These are phyloP conservation scores for Waitea zeae DNA, from an alignment of 1,284 basidiomycete genomes.

Conservation along the genomic window DNA sequence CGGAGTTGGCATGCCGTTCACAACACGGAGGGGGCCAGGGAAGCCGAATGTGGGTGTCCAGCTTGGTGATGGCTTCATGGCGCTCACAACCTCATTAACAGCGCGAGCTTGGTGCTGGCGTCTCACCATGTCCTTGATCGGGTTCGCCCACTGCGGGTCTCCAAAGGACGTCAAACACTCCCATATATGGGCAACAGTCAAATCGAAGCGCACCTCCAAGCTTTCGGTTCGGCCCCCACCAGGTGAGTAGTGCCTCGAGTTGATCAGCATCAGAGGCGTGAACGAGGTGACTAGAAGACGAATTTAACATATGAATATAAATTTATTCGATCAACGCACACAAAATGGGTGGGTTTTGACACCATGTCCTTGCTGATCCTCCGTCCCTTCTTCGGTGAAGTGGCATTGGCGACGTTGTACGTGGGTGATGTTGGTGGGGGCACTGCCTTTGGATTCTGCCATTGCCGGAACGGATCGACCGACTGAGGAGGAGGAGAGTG, in stretches of 20 bases:
- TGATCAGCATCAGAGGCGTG: conserved; percentile 91
- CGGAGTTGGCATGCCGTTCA: conserved; percentile 61
- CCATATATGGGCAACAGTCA: conserved; percentile 8
- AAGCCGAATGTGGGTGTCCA: conserved; percentile 20
- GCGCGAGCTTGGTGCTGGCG: conserved; percentile 63
- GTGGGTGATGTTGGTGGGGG: conserved; percentile 10
- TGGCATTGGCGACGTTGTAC: conserved; percentile 14
- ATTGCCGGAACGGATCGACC: too few species aligned
- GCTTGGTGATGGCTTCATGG: conserved; percentile 38
- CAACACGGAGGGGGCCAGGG: conserved; percentile 51
- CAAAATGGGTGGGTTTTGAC: conserved; percentile 66
- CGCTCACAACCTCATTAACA: conserved; percentile 66
- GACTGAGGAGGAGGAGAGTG: too few species aligned
- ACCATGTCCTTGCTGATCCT: conserved; percentile 78
- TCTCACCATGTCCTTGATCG: conserved; percentile 74
- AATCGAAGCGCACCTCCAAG: conserved; percentile 75
- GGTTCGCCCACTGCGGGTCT: conserved; percentile 85
- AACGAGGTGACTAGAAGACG: conserved; percentile 60
- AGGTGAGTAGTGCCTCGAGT: conserved; percentile 71
- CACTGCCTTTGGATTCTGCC: conserved; percentile 10
- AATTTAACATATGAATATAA: too few species aligned
- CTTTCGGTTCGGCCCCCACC: conserved; percentile 90
- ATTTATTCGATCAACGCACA: conserved; percentile 36
- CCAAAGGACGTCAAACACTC: conserved; percentile 9
- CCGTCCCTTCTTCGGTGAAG: conserved; percentile 32